These are phyloP conservation scores for Xylaria venustula DNA, from an alignment of 495 filamentous ascomycete species.

Conservation along the genomic window DNA sequence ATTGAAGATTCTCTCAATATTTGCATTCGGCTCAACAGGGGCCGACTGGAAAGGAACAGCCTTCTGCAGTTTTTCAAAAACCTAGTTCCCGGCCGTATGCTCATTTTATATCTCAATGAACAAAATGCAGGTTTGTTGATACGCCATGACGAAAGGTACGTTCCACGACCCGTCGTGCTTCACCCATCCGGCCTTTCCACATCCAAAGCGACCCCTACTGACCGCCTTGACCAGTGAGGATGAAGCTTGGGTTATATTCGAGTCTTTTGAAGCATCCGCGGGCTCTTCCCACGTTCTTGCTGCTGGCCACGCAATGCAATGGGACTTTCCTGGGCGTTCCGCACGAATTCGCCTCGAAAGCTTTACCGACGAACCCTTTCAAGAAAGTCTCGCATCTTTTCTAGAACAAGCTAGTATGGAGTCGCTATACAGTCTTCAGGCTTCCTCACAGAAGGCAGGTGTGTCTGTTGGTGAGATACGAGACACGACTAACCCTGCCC, in stretches of 20 bases:
- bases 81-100: slow-evolving; percentile 27
- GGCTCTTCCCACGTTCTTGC: slow-evolving; percentile 42
- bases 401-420: slow-evolving; percentile 60
- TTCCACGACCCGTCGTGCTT: no score
- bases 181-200: no score
- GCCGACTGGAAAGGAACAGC: slow-evolving; percentile 36
- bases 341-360: slow-evolving; percentile 41
- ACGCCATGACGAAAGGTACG: slow-evolving; percentile 39
- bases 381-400: slow-evolving; percentile 49
- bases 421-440: slow-evolving; percentile 50
- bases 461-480: slow-evolving; percentile 47
- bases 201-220: no score
- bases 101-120: slow-evolving; percentile 49
- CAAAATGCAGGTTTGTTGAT: slow-evolving; percentile 60
- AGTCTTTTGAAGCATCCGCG: slow-evolving; percentile 58
- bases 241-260: slow-evolving; percentile 36
- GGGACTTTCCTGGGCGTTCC: slow-evolving; percentile 40
- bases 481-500: slow-evolving; percentile 52
- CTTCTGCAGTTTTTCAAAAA: slow-evolving; percentile 34
- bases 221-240: slow-evolving; percentile 11
- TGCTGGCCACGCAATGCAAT: slow-evolving; percentile 31
- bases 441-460: slow-evolving; percentile 49
- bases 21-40: slow-evolving; percentile 32
- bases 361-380: slow-evolving; percentile 48
- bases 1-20: slow-evolving; percentile 34